Base-by-base conservation (phyloP, 106 monocot species). In the Dioscorea alata region DNA sequence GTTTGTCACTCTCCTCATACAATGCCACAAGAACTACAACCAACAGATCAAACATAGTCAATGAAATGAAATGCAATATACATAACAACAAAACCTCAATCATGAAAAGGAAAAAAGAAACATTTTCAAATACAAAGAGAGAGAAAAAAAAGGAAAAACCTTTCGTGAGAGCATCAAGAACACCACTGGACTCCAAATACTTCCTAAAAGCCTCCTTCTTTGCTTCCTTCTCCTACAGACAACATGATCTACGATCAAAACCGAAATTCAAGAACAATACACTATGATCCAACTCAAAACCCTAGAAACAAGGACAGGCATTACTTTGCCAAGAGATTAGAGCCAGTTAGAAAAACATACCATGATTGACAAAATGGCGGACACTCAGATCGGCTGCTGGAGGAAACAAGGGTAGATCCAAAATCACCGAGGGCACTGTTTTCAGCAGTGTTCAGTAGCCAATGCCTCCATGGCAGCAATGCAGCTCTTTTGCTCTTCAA, bases 181-280 rank as follows among this genome's bases (percentile, higher is more conserved):
- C 91, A 31, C 94, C 91, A 64, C 85, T 86, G 60, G 85, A 81
- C 32, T 95, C 94, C 35, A 95, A 78, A 71, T 95, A 95, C 74
- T 95, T 91, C 64, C 91, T 88, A 66, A 95, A 95, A 48, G 88
- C 82, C 63, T 95, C 94, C 75, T 95, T 95, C 73, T 91, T 95
- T 52, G 75, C 91, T 82, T 91, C 94, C 70, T 82, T 85, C 60
- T 91, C 94, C 94, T 95, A 75, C 32, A 77, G 18, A 71, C 13
- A 71, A 31, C 50, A 69, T 12, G 22, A 59, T 54, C 15, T 54
- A 0, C 15, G 54, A 54, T 54, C 13, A 54, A 16, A 54, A 16
- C 9, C 51, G 15, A 4, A 54, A 16, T 54, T 54, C 54, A 54
- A 54, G 8, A 42, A 42, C 4, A 42, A 42, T 5, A 3, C 6